Conservation (phyloP, 176 grass and related monocot species). For the Themeda triandra region DNA sequence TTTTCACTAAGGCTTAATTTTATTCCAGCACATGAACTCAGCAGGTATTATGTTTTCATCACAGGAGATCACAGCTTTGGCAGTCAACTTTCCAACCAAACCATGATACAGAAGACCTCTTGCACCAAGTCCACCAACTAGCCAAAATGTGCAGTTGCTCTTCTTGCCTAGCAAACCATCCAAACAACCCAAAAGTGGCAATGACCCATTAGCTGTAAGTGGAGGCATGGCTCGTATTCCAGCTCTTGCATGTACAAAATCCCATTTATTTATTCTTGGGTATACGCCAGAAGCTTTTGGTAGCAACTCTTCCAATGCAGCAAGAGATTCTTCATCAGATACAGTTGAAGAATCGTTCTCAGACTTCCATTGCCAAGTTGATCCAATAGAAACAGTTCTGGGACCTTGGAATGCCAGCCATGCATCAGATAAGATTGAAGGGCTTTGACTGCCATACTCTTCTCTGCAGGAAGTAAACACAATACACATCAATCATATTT, state of each 20-base stretch:
- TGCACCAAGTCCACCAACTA: conserved; percentile 85
- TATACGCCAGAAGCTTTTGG: conserved; percentile 76
- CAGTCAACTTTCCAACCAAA: conserved; percentile 80
- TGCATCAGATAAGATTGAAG: conserved; percentile 85
- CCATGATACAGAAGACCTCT: conserved; percentile 95
- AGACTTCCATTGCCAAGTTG: conserved; percentile 92
- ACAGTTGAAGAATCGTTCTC: conserved; percentile 50
- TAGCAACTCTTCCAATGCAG: conserved; percentile 63
- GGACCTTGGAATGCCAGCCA: conserved; percentile 90
- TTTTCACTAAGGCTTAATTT: conserved; percentile 18
- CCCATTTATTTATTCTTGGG: conserved; percentile 76
- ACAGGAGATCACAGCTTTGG: conserved; percentile 66
- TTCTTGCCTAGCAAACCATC: conserved; percentile 49
- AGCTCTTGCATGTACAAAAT: conserved; percentile 61
- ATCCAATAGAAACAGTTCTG: conserved; percentile 55
- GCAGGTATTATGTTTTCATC: conserved; percentile 65
- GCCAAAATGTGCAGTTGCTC: conserved; percentile 62
- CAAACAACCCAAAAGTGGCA: conserved; percentile 79
- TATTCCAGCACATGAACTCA: conserved; percentile 80
- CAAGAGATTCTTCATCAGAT: conserved; percentile 62
- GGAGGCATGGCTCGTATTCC: conserved; percentile 91
- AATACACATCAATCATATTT: conserved; percentile 16
- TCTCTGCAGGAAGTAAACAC: conserved; percentile 41
- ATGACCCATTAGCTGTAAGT: conserved; percentile 66
- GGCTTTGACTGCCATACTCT: conserved; percentile 59